phyloP scores from a whole-genome alignment of 2,329 filamentous ascomycete genomes.

The Hymenoscyphus infarciens region DNA sequence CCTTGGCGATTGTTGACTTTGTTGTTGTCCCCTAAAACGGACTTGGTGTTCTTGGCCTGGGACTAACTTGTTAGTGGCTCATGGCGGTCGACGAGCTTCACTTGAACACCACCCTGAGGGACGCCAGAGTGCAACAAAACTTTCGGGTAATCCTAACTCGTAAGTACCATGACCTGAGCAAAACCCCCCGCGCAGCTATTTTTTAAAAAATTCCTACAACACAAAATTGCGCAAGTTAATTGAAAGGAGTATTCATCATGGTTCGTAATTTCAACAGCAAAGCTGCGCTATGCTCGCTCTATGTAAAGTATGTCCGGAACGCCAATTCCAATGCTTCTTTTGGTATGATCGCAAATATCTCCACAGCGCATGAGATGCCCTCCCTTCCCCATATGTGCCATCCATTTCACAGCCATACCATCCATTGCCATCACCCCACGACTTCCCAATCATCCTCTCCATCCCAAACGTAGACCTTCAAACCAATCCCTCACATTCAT shows the following conservation, averaged over 20 bases:
- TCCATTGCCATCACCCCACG: background rate
- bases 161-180: too few relatives aligned
- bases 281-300: background rate
- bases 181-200: too few relatives aligned
- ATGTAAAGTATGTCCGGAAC: conserved; percentile 1
- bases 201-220: too few relatives aligned
- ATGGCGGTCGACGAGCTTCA: too few relatives aligned
- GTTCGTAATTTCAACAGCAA: background rate
- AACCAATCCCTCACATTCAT: conserved; percentile 39
- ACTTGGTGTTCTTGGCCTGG: too few relatives aligned
- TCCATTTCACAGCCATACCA: conserved; percentile 7
- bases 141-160: too few relatives aligned
- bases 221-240: background rate
- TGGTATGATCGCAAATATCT: background rate
- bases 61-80: too few relatives aligned
- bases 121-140: too few relatives aligned
- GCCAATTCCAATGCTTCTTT: conserved; percentile 4
- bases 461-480: background rate
- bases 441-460: background rate
- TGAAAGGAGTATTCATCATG: background rate
- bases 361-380: conserved; percentile 9
- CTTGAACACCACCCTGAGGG: too few relatives aligned
- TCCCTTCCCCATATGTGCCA: conserved; percentile 11
- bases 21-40: background rate
- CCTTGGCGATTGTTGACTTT: background rate